Base-by-base conservation (phyloP, 176 grass and related monocot genomes). In the Panicum miliaceum region DNA sequence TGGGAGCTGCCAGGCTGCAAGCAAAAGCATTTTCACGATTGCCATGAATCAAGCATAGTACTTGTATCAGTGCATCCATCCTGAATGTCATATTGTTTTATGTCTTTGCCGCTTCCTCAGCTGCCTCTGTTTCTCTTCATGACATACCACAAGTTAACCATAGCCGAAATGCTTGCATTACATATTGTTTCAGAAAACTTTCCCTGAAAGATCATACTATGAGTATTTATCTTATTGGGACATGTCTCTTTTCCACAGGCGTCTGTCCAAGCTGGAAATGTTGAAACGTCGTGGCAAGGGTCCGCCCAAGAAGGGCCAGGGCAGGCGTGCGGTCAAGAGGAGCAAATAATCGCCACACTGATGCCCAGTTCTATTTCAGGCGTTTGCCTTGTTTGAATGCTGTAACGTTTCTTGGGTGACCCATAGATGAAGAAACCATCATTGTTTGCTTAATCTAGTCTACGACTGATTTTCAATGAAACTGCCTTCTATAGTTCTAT, bases 281-380 rank as follows among this genome's bases (percentile, higher is more conserved):
- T 64, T 87, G 19, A 96, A 98, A 74, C 93, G 96, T 51, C 96
- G 96, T 63, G 96, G 96, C 25, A 98, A 98, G 91, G 96, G 96
- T 48, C 89, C 96, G 9, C 93, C 96, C 0, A 95, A 95, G 93
- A 99, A 99, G 86, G 96, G 93, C 36, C 93, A 99, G 82, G 96
- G 96, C 83, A 94, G 89, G 79, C 96, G 93, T 84, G 93, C 96
- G 48, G 81, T 89, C 82, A 99, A 99, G 89, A 92, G 96, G 80
- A 99, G 62, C 85, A 96, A 96, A 81, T 96, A 89, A 19, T 60
- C 67, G 15, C 6, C 2, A 61, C 51, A 4, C 46, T 34, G 48
- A 34, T 84, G 68, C 37, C 26, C 36, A 15, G 5, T 77, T 74
- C 6, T 61, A 36, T 51, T 77, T 12, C 16, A 29, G 45, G 42